Conservation (phyloP, 2,329 filamentous ascomycete species). For the Cytospora schulzeri region DNA sequence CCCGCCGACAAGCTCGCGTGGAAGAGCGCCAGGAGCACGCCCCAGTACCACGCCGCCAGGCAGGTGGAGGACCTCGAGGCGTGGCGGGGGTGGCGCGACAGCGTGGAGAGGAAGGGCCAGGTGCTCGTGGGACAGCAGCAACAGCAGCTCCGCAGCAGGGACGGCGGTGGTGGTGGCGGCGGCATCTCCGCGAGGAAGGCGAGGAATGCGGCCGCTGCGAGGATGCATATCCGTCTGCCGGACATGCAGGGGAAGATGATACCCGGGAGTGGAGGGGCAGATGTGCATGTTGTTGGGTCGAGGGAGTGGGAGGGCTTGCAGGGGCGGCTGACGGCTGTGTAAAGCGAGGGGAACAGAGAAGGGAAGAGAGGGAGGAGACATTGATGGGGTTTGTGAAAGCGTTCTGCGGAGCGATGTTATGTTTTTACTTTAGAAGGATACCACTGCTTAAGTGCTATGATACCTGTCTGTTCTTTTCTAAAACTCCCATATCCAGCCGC, state of each 20-base stretch:
- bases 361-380: background rate
- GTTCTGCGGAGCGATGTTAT: background rate
- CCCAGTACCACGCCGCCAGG: constrained; percentile 66
- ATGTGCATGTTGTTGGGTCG: constrained; percentile 56
- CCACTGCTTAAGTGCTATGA: constrained; percentile 16
- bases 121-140: constrained; percentile 38
- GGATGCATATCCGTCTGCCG: constrained; percentile 53
- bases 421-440: constrained; percentile 20
- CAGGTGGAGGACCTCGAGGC: constrained; percentile 66
- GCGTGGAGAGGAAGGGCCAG: constrained; percentile 55
- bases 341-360: too few relatives aligned
- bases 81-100: constrained; percentile 61
- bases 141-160: constrained; percentile 16
- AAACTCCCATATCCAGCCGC: background rate
- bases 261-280: constrained; percentile 37
- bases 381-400: background rate
- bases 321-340: constrained; percentile 42
- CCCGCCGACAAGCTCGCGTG: constrained; percentile 65
- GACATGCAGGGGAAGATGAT: constrained; percentile 48
- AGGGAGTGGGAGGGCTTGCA: constrained; percentile 59
- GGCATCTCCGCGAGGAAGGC: constrained; percentile 35
- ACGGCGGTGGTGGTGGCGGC: constrained; percentile 24
- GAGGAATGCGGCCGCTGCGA: constrained; percentile 44
- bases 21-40: constrained; percentile 65
- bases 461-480: constrained; percentile 2